Base-by-base conservation (phyloP, 805 yeast genomes). In the Komagataella mondaviorum region DNA sequence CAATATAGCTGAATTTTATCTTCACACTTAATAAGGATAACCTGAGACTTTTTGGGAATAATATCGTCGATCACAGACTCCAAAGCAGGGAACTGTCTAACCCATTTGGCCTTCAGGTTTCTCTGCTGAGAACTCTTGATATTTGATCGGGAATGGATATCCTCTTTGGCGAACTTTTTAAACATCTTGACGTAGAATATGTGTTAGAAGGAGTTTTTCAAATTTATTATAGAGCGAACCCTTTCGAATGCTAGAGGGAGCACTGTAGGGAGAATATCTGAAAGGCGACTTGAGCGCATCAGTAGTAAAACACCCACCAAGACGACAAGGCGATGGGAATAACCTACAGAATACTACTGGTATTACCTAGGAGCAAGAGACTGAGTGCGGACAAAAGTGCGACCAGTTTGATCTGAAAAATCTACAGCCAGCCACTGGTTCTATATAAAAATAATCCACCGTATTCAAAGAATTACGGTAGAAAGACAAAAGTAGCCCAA, bases 101-200 rank as follows among this genome's bases (percentile, higher is more conserved):
- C 85, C 51, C 90, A 73, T 59, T 82, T 86, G 17, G 85, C 57
- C 63, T 87, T 87, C 57, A 91, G 72, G n/a, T 85, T 84, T 65
- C 97, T 78, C 66, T 89, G 96, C n/a, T 85, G 90, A 1, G 97
- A 90, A 0, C 96, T 86, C 67, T 90, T 90, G 66, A 90, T 83
- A 62, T 91, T 91, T 12, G 96, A 82, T 56, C 93, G 83, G 6
- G 96, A 84, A 59, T 88, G 95, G 51, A 89, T 77, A 62, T 90
- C 96, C 46, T 88, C 96, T 57, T 79, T 83, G 30, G 88, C 76
- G 70, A 89, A 88, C 63, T 66, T 66, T 53, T 60, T 65, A 51
- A 66, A 66, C 70, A 66, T 66, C 20, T 14, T 17, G 48, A 22
- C 3, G 48, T 12, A 10, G 30, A 18, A n/a, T 17, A 36, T 12